These are phyloP conservation scores for Globisporangium okanoganense DNA, from an alignment of 352 stramenopile species.

Conservation along the genomic window DNA sequence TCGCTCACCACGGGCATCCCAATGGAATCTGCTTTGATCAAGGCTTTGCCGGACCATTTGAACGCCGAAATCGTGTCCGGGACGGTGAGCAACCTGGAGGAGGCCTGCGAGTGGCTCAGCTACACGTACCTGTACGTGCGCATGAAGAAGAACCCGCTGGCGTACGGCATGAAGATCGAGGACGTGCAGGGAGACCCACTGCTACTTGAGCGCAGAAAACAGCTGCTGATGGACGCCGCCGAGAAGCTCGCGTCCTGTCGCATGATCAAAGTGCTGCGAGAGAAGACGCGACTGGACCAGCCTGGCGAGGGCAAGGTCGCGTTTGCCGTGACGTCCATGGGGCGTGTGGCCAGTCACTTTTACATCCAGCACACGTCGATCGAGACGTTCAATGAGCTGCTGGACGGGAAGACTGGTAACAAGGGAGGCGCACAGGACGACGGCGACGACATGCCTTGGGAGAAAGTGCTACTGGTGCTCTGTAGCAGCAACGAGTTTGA, in stretches of 20 bases:
- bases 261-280: constrained; percentile 80
- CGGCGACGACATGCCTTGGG: constrained; percentile 50
- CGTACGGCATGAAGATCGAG: constrained; percentile 96
- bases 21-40: constrained; percentile 98
- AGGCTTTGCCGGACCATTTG: constrained; percentile 97
- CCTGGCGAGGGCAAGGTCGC: constrained; percentile 41
- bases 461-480: constrained; percentile 65
- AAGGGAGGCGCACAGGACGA: constrained; percentile 26
- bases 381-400: constrained; percentile 95
- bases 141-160: constrained; percentile 97
- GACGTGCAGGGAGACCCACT: constrained; percentile 90
- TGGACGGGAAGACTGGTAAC: constrained; percentile 62
- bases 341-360: constrained; percentile 97
- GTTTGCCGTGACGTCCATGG: constrained; percentile 95
- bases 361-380: constrained; percentile 99
- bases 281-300: constrained; percentile 37
- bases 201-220: constrained; percentile 61
- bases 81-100: constrained; percentile 96
- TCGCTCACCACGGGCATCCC: constrained; percentile 95
- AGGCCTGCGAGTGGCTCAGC: constrained; percentile 96
- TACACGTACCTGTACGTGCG: constrained; percentile 99
- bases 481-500: constrained; percentile 94
- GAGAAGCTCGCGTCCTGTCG: constrained; percentile 72
- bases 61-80: constrained; percentile 99
- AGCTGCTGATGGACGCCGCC: constrained; percentile 69